These are phyloP conservation scores for Linnemannia elongata DNA, from an alignment of 192 early-diverging fungal species.

Conservation along the genomic window DNA sequence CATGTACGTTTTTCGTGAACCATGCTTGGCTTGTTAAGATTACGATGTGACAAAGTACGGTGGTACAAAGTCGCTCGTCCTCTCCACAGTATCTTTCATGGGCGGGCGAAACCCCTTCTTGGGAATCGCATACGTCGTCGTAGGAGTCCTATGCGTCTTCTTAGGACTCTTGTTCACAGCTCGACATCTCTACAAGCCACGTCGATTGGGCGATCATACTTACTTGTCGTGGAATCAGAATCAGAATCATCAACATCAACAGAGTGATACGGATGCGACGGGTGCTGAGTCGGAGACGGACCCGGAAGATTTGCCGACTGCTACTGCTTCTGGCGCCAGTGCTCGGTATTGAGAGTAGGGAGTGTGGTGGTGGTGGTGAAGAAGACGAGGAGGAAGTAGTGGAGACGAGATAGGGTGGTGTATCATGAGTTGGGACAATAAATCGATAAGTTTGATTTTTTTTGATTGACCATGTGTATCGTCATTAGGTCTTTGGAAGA, in stretches of 20 bases:
- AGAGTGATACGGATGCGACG: background rate
- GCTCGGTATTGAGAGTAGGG: background rate
- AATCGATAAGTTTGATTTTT: background rate
- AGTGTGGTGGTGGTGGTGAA: too few species aligned
- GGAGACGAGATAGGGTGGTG: background rate
- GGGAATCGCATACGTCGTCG: constrained; percentile 93
- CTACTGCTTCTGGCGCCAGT: constrained; percentile 2
- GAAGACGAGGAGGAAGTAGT: background rate
- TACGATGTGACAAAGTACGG: constrained; percentile 89
- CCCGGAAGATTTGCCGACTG: background rate
- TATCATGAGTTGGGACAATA: background rate
- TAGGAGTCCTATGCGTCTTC: constrained; percentile 90
- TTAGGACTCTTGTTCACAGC: constrained; percentile 92
- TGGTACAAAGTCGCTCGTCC: constrained; percentile 95
- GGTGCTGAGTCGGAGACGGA: background rate
- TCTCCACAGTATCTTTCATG: constrained; percentile 94
- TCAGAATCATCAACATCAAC: background rate
- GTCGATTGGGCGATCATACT: constrained; percentile 97
- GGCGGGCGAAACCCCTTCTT: constrained; percentile 97
- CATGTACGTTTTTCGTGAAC: background rate
- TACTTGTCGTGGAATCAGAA: constrained; percentile 93
- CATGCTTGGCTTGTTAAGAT: constrained; percentile 64
- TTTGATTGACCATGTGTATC: background rate
- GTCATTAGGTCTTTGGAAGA: background rate
- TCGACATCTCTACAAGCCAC: constrained; percentile 94